phyloP scores from a whole-genome alignment of 2,329 filamentous ascomycete genomes.

The Calonectria pauciramosa region DNA sequence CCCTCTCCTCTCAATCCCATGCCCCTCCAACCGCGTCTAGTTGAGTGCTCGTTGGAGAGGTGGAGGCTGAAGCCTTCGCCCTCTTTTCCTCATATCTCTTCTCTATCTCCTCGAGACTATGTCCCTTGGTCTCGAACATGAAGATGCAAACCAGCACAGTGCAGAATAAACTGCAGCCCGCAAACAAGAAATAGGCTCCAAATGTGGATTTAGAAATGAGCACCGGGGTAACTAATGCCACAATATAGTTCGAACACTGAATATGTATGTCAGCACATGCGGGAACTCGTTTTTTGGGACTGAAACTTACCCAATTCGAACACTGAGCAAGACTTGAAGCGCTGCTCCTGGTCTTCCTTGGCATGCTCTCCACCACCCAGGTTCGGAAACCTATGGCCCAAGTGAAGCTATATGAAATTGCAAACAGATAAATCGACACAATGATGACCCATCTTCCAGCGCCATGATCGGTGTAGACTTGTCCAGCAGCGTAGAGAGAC shows the following conservation, averaged over 20 bases:
- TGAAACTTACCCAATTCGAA: constrained; percentile 60
- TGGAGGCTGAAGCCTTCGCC: not conserved
- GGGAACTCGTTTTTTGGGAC: fast-evolving
- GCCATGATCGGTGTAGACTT: constrained; percentile 52
- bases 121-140: constrained; percentile 60
- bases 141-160: constrained; percentile 53
- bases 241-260: constrained; percentile 59
- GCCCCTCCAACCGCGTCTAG: not conserved
- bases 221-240: constrained; percentile 60
- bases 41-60: not conserved
- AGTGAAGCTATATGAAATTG: constrained; percentile 58
- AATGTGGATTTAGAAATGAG: constrained; percentile 55
- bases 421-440: constrained; percentile 64
- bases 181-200: constrained; percentile 62
- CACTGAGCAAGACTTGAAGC: constrained; percentile 68
- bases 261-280: not conserved
- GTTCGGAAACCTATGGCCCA: constrained; percentile 69
- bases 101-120: constrained; percentile 57
- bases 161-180: constrained; percentile 53
- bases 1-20: not conserved
- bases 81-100: constrained; percentile 21
- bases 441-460: constrained; percentile 65
- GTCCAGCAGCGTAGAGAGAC: constrained; percentile 60
- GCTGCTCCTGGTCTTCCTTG: constrained; percentile 65
- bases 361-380: constrained; percentile 70